These are phyloP conservation scores for Circinella minor DNA, from an alignment of 371 early-diverging fungal species.

Conservation along the genomic window DNA sequence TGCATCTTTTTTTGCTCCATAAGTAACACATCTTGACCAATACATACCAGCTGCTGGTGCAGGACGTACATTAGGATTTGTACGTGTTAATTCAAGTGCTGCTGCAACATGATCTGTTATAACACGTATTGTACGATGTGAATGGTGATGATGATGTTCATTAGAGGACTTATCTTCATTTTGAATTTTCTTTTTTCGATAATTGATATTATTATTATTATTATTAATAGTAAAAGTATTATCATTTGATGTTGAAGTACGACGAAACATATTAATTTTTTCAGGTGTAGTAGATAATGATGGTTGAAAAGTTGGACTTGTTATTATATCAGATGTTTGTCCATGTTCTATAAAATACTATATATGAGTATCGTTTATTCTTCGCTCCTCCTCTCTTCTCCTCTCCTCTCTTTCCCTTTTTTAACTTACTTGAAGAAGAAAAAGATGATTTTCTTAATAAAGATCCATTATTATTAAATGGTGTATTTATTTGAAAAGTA, in stretches of 20 bases:
- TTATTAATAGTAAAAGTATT: no score
- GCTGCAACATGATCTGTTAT: conserved; percentile 20
- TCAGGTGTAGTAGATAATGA: not conserved
- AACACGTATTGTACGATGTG: not conserved
- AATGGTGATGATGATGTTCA: not conserved
- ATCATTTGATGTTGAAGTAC: not conserved
- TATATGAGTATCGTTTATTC: no score
- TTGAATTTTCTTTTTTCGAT: conserved; percentile 1
- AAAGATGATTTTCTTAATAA: conserved; percentile 3
- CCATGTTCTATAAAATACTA: conserved; percentile 1
- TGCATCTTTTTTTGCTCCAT: conserved; percentile 45
- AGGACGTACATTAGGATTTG: conserved; percentile 19
- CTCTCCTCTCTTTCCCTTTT: no score
- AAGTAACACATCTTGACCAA: conserved; percentile 66
- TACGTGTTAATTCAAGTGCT: conserved; percentile 13
- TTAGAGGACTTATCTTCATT: not conserved
- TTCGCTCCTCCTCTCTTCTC: not conserved
- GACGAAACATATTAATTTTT: not conserved
- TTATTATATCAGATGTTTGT: not conserved
- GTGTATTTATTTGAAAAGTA: no score
- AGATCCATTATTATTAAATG: not conserved
- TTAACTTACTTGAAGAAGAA: conserved; percentile 13
- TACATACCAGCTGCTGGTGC: conserved; percentile 82
- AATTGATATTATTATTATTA: not conserved
- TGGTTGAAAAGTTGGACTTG: conserved; percentile 2